Conservation (phyloP, 345 rosid species). For the Arabis hirsuta region DNA sequence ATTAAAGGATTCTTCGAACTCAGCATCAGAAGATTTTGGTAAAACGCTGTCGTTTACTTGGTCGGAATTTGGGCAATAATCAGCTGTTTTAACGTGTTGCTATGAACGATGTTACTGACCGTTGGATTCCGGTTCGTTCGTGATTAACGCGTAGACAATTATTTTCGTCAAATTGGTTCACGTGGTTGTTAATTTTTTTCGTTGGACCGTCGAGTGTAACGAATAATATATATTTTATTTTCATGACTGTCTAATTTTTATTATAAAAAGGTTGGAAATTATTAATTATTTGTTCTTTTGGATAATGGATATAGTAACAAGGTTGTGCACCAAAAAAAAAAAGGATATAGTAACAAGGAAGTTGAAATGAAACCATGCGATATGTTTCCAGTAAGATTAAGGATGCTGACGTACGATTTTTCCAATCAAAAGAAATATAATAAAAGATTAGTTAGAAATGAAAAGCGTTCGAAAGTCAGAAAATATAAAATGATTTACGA, state of each 20-base stretch:
- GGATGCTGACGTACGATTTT: slow-evolving; percentile 8
- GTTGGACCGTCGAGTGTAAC: slow-evolving; percentile 31
- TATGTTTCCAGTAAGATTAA: slow-evolving; percentile 1
- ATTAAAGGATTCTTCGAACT: slow-evolving; percentile 11
- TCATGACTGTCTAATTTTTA: neutral
- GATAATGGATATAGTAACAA: neutral
- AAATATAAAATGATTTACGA: no score
- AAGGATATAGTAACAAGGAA: slow-evolving; percentile 1
- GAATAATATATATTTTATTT: neutral
- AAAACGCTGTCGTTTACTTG: slow-evolving; percentile 7
- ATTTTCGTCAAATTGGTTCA: slow-evolving; percentile 36
- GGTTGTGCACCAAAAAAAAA: no score
- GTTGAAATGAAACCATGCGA: slow-evolving; percentile 28
- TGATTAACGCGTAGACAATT: slow-evolving; percentile 9
- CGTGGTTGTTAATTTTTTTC: slow-evolving; percentile 34
- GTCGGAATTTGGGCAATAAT: slow-evolving; percentile 23
- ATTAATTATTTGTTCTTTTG: no score
- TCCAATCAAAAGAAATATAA: neutral
- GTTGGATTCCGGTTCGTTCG: slow-evolving; percentile 22
- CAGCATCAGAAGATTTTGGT: slow-evolving; percentile 11
- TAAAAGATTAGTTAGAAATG: neutral
- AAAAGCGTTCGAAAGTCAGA: no score
- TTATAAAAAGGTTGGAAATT: neutral
- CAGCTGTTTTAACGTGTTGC: slow-evolving; percentile 18
- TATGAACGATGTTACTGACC: neutral